Evolutionary conservation across 768 basidiomycete species (phyloP), one percentile per base, ranked within the genome.

Genomic region (Trametes coccinea): DNA sequence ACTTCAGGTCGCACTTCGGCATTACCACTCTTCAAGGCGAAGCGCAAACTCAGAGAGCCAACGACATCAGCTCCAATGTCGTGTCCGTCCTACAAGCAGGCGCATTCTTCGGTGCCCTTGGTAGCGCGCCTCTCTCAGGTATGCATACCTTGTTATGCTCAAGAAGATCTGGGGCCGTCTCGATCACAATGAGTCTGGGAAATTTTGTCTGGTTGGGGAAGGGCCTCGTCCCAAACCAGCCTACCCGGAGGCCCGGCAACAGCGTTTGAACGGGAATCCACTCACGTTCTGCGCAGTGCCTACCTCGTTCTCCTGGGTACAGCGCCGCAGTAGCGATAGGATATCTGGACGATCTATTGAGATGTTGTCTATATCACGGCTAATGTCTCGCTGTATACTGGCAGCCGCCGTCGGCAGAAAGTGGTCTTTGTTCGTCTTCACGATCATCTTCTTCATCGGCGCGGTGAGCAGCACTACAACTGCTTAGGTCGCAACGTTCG

Each of bases 71-170:
- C 0, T 87, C 88, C 40, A 92, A 90, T 65, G 86, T 95, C 43
- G 93, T 94, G 16, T 90, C 92, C 2, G 89, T 94, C 4, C 80
- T 94, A 11, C 93, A 94, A 69, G 90, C 86, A 5, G 91, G 91
- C 13, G 90, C 90, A 0, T 93, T 93, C 80, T 93, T 93, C 69
- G 93, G 93, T 58, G 90, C 92, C 11, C 70, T 94, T 4, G 80
- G 81, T 8, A 87, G 85, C 64, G 87, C 88, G 2, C 87, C 87
- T 0, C 67, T 89, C 46, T 89, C 89, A n/a, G 76, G 89, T 90
- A 40, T 4, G 79, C 75, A 22, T 22, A 22, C 22, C 22, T 22
- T 22, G 22, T 22, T 22, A 22, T 22, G 22, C 22, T 0, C 22
- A 22, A 22, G 22, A 22, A 22, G 22, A 22, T 22, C 22, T 1